A percentile compares a stretch with the other conserved stretches of the same genome.
Conservation (phyloP, 176 grass and related monocot species). For the Saccharum officinarum region DNA sequence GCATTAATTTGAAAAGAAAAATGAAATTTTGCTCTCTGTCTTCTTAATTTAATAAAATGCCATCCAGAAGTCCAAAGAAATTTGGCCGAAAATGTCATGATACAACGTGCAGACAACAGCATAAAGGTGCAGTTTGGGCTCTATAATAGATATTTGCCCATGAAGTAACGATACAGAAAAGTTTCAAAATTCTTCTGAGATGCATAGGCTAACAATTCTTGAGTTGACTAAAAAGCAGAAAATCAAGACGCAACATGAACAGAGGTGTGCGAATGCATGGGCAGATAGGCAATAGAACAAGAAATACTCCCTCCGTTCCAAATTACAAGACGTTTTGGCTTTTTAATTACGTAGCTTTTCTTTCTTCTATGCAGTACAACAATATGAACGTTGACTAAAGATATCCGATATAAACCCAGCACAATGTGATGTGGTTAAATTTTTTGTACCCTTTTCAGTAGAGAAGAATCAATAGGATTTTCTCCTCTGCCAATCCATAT, state of each 20-base stretch:
- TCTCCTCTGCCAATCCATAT: constrained; percentile 88
- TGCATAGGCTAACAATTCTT: constrained; percentile 10
- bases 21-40: not conserved
- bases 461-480: constrained; percentile 85
- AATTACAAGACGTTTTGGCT: not conserved
- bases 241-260: not conserved
- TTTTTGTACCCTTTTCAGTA: constrained; percentile 64
- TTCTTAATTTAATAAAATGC: constrained; percentile 23
- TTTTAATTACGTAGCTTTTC: not conserved
- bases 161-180: constrained; percentile 10
- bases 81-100: not conserved
- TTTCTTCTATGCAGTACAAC: not conserved
- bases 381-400: constrained; percentile 15
- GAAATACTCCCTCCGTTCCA: not conserved
- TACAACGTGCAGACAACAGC: not conserved
- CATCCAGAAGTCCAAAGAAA: not conserved
- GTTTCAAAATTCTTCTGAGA: constrained; percentile 17
- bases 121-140: constrained; percentile 14
- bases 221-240: not conserved
- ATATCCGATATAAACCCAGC: constrained; percentile 1
- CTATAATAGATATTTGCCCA: not conserved
- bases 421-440: constrained; percentile 15
- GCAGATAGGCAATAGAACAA: constrained; percentile 5
- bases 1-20: constrained; percentile 20
- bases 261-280: not conserved